Percentiles rank a stretch among this genome's conserved stretches.
Conservation (phyloP, 2,329 filamentous ascomycete genomes). For the Gnomoniopsis smithogilvyi region DNA sequence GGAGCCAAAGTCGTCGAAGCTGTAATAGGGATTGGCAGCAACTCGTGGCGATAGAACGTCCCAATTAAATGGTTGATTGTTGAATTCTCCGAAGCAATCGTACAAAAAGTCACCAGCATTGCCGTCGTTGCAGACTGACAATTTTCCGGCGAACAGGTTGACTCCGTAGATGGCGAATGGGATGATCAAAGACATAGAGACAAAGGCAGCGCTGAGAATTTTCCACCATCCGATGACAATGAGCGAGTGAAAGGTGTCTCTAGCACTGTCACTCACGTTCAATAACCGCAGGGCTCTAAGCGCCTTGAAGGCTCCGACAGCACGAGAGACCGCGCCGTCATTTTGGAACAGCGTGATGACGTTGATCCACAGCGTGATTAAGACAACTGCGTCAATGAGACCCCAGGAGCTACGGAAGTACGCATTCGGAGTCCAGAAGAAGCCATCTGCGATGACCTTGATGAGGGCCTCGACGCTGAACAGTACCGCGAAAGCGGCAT, state of each 20-base stretch:
- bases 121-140: conserved; percentile 77
- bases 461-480: conserved; percentile 85
- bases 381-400: conserved; percentile 86
- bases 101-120: conserved; percentile 56
- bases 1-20: conserved; percentile 92
- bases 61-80: conserved; percentile 78
- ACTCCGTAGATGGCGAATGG: conserved; percentile 96
- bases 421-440: conserved; percentile 95
- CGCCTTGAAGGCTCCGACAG: conserved; percentile 95
- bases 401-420: conserved; percentile 97
- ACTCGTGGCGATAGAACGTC: conserved; percentile 77
- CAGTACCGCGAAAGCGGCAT: conserved; percentile 81
- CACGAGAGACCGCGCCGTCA: conserved; percentile 81
- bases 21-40: conserved; percentile 78
- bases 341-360: conserved; percentile 78
- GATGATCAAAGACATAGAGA: conserved; percentile 89
- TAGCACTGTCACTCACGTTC: conserved; percentile 93
- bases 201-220: conserved; percentile 85
- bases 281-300: conserved; percentile 85
- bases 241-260: conserved; percentile 94
- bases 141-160: conserved; percentile 84
- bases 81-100: conserved; percentile 83
- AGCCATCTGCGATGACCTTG: conserved; percentile 92
- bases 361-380: conserved; percentile 94
- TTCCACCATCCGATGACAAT: conserved; percentile 95